Base-by-base conservation (phyloP, 1,139 yeast genomes). In the Cylindricascospora bacillispora region DNA sequence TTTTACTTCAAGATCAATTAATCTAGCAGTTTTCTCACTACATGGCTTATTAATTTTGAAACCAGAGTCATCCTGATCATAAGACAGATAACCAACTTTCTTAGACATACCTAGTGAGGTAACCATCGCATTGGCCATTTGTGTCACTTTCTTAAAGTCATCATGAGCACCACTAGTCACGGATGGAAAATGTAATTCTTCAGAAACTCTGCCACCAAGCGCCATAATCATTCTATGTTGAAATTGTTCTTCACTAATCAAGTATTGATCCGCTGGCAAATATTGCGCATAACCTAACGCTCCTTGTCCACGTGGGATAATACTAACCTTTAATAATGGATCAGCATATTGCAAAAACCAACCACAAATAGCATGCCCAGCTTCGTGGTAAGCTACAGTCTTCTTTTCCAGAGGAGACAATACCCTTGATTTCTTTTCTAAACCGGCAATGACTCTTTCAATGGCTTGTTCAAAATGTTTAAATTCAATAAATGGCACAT, bases 271-370 rank as follows among this genome's bases (percentile, higher is more conserved):
- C 38, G 78, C 78, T 3, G 92, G 92, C 40, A 79, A 62, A 44
- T 79, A 79, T 49, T 78, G 89, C 1, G 92, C 92, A 52, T 79
- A 79, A 19, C 92, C 92, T 36, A 79, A 60, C 5, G 89, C 86
- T 33, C 86, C 86, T 57, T 76, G 85, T 22, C 89, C 89, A 52
- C 92, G 65, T 29, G 92, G 89, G 35, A 79, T 76, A 41, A 79
- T 75, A n/a, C 83, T 72, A 5, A 78, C 89, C 51, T 79, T 80
- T 32, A 79, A 65, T 37, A 79, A 58, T 10, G 92, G 92, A 51
- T 79, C 89, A 17, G 85, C 83, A 51, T 56, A 68, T 51, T 74
- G 70, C 47, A 74, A 60, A 45, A 60, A 73, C 85, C 86, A 75
- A 16, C 89, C 81, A 60, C 86, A 75, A 33, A 77, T 65, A 4